phyloP scores from a whole-genome alignment of 257 asterid genomes.

The Gentiana dahurica region DNA sequence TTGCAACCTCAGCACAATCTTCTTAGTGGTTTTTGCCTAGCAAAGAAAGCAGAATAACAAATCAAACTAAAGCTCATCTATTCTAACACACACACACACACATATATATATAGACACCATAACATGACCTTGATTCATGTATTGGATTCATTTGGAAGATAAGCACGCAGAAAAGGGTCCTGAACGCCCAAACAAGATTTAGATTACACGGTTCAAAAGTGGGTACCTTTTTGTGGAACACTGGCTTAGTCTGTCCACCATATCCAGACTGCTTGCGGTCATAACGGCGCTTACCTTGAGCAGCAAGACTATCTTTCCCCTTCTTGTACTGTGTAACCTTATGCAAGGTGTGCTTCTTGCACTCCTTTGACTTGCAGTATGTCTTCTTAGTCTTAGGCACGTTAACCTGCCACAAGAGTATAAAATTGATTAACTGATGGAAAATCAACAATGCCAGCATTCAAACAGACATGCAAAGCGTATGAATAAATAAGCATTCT shows the following conservation, averaged over 20 bases:
- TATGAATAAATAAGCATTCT: too few relatives aligned
- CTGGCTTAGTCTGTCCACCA: constrained; percentile 87
- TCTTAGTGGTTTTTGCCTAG: constrained; percentile 66
- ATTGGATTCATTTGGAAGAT: background rate
- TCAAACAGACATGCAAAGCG: too few relatives aligned
- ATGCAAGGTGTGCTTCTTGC: constrained; percentile 72
- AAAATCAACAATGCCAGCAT: background rate
- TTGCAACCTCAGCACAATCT: constrained; percentile 64
- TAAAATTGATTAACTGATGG: too few relatives aligned
- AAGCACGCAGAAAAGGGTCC: background rate
- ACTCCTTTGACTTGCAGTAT: constrained; percentile 70
- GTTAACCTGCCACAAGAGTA: constrained; percentile 37
- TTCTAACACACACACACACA: too few relatives aligned
- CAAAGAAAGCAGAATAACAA: background rate
- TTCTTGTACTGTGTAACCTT: constrained; percentile 80
- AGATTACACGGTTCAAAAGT: background rate
- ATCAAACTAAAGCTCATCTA: background rate
- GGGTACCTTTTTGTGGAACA: constrained; percentile 77
- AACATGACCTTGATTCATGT: too few relatives aligned
- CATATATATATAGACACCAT: too few relatives aligned
- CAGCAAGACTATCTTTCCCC: constrained; percentile 67
- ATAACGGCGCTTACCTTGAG: constrained; percentile 72
- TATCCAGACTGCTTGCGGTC: constrained; percentile 82
- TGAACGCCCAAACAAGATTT: background rate
- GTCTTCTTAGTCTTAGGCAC: constrained; percentile 80